These are phyloP conservation scores for Teunomyces tritomae DNA, from an alignment of 805 yeast species.

Conservation along the genomic window DNA sequence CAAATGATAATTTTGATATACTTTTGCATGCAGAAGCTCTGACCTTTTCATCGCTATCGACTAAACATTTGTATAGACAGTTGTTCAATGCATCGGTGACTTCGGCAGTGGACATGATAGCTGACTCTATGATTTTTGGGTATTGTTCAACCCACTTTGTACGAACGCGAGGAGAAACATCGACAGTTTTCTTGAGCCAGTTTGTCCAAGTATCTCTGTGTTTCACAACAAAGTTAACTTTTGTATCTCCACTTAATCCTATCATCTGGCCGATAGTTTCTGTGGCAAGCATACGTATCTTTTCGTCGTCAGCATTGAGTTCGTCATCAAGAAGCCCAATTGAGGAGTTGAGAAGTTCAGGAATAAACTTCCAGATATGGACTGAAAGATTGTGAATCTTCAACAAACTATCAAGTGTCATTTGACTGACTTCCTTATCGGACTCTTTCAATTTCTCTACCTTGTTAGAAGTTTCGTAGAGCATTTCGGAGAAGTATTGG, in stretches of 20 bases:
- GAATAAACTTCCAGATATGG: slow-evolving; percentile 74
- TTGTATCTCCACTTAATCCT: slow-evolving; percentile 34
- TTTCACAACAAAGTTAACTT: slow-evolving; percentile 53
- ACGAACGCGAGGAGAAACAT: slow-evolving; percentile 62
- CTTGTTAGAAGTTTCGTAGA: slow-evolving; percentile 48
- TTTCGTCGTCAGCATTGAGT: slow-evolving; percentile 64
- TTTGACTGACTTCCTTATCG: slow-evolving; percentile 16
- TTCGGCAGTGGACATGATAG: slow-evolving; percentile 50
- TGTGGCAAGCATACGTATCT: slow-evolving; percentile 65
- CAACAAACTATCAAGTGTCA: slow-evolving; percentile 42
- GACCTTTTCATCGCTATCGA: slow-evolving; percentile 74
- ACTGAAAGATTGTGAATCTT: slow-evolving; percentile 63
- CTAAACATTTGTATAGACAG: slow-evolving; percentile 64
- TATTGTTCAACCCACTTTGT: slow-evolving; percentile 66
- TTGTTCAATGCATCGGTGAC: slow-evolving; percentile 36
- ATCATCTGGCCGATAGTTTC: slow-evolving; percentile 69
- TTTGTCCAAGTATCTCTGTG: slow-evolving; percentile 61
- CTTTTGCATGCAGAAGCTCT: slow-evolving; percentile 59
- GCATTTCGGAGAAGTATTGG: slow-evolving; percentile 72
- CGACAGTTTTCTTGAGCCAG: slow-evolving; percentile 77
- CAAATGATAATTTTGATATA: slow-evolving; percentile 46
- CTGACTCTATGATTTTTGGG: slow-evolving; percentile 42
- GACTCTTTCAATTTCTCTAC: slow-evolving; percentile 13
- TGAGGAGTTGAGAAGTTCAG: slow-evolving; percentile 69
- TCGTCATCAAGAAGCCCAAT: slow-evolving; percentile 82